These are phyloP conservation scores for Anastatica hierochuntica DNA, from an alignment of 345 rosid species.

Conservation along the genomic window DNA sequence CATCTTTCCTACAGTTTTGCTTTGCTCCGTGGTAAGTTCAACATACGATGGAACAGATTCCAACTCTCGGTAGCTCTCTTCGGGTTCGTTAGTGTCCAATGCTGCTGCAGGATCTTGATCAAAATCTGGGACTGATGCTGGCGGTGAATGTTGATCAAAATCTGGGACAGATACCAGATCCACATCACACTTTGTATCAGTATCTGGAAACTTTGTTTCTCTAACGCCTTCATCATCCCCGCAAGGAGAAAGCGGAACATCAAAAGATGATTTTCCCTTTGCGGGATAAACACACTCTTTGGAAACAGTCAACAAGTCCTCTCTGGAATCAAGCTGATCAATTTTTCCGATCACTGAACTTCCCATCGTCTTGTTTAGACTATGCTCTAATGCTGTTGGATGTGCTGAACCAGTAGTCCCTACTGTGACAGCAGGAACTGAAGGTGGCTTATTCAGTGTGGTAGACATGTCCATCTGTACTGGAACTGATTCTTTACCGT, in stretches of 20 bases:
- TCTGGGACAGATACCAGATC: constrained; percentile 32
- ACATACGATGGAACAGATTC: constrained; percentile 58
- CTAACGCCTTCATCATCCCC: constrained; percentile 37
- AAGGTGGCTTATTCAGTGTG: constrained; percentile 37
- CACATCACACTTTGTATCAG: constrained; percentile 34
- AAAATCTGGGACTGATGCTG: constrained; percentile 36
- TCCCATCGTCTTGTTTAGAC: constrained; percentile 39
- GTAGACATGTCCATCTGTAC: constrained; percentile 43
- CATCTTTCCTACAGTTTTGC: constrained; percentile 38
- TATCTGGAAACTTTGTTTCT: constrained; percentile 34
- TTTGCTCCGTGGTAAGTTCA: constrained; percentile 59
- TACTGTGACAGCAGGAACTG: constrained; percentile 27
- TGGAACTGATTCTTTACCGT: constrained; percentile 34
- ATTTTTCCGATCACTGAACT: constrained; percentile 28
- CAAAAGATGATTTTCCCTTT: constrained; percentile 41
- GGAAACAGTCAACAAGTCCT: constrained; percentile 31
- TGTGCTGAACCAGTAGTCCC: constrained; percentile 34
- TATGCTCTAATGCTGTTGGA: constrained; percentile 23
- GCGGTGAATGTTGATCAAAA: too few species aligned
- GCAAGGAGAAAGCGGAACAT: constrained; percentile 38
- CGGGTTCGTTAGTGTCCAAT: constrained; percentile 36
- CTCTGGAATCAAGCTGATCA: constrained; percentile 40
- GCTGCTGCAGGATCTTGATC: constrained; percentile 40
- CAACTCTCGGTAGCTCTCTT: constrained; percentile 59
- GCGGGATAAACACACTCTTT: constrained; percentile 33